These are phyloP conservation scores for Abrus pulchellus DNA, from an alignment of 306 rosid species.

Conservation along the genomic window DNA sequence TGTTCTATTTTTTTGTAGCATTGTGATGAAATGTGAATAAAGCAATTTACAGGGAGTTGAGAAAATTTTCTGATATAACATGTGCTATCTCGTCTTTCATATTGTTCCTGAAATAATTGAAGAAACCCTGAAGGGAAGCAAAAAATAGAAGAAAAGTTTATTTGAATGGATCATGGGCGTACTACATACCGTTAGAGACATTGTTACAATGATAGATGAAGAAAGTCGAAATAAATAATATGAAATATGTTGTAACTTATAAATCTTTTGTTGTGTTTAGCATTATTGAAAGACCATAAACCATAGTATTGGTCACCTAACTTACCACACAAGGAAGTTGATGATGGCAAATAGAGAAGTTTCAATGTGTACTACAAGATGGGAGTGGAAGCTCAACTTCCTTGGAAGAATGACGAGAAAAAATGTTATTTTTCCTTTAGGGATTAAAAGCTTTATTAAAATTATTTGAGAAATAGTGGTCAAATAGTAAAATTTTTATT, in stretches of 20 bases:
- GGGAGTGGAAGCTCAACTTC: neutral
- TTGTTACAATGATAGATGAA: slow-evolving; percentile 5
- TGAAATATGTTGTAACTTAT: neutral
- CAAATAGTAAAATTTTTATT: neutral
- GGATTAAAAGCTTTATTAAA: neutral
- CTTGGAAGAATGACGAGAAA: neutral
- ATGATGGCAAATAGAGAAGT: neutral
- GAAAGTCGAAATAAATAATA: neutral
- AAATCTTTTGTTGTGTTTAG: slow-evolving; percentile 9
- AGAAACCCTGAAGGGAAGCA: slow-evolving; percentile 7
- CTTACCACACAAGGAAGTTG: neutral
- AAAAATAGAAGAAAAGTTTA: neutral
- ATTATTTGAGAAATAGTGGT: neutral
- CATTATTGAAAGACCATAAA: neutral
- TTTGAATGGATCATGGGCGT: neutral
- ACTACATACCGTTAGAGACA: neutral
- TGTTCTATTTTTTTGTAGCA: neutral
- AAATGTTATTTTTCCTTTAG: neutral
- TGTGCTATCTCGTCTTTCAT: neutral
- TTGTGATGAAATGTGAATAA: neutral
- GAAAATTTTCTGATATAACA: neutral
- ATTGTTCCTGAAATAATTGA: neutral
- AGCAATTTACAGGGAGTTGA: slow-evolving; percentile 1
- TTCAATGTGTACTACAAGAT: neutral
- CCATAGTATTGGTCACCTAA: neutral